Base-by-base conservation (phyloP, 129 eudicot species). In the Centrapalus pauciflorus region DNA sequence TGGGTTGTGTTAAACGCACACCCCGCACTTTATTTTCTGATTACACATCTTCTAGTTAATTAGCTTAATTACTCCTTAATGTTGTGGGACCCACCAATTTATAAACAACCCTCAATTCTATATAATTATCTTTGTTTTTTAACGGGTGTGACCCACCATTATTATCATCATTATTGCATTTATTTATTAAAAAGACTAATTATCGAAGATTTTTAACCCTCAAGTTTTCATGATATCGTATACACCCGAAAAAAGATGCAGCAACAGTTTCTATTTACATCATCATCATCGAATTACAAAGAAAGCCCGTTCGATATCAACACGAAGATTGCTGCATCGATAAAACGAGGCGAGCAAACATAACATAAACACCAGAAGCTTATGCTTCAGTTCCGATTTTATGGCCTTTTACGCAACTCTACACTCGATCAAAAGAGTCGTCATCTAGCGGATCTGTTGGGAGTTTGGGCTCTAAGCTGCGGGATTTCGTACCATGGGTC, bases 401-500 rank as follows among this genome's bases (percentile, higher is more conserved):
- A 24, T 55, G 13, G 45, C 17, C 52, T 45, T 45, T 45, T 45
- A n/a, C 20, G 17, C 52, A 19, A 30, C 30, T 19, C 76, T n/a
- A n/a, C n/a, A n/a, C n/a, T n/a, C n/a, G 43, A 73, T 62, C 79
- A 70, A 54, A 79, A 51, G 63, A 57, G 80, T 17, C 80, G 68
- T 20, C 81, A 54, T 68, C 83, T 78, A 17, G 87, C 93, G 29
- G 97, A 84, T 69, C 87, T 81, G 45, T 60, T 69, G 25, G 80
- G 81, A 13, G 88, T 73, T 11, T 71, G 96, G 29, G 88, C 56
- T 58, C 70, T 84, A 26, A 71, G 67, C 38, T 79, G 83, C 6
- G 95, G 90, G 64, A 73, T 75, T 50, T 87, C 88, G 19, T 43
- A 78, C 89, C 92, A 84, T 1, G 87, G 90, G 56, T 90, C 96